Evolutionary conservation across 495 filamentous ascomycete species (phyloP).

Genomic region (Hypomontagnella monticulosa): DNA sequence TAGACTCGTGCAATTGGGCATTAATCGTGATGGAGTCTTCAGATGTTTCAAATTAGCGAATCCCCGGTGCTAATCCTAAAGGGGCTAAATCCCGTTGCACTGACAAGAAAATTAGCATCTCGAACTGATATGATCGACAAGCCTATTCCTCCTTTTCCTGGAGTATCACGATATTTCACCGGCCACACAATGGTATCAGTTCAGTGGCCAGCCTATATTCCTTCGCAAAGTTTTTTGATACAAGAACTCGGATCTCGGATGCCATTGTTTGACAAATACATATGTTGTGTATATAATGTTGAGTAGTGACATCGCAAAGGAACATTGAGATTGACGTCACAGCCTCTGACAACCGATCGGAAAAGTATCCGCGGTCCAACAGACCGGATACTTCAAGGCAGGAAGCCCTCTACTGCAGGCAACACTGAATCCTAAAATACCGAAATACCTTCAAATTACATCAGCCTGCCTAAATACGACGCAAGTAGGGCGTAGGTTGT

Average conservation of each 20-base stretch:
- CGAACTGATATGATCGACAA: slow-evolving; percentile 42
- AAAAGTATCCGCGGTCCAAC: neutral
- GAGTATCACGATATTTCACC: slow-evolving; percentile 16
- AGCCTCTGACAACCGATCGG: slow-evolving; percentile 3
- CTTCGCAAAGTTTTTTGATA: too few relatives aligned
- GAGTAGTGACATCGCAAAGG: neutral
- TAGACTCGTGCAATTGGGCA: slow-evolving; percentile 43
- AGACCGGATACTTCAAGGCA: slow-evolving; percentile 12
- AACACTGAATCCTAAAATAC: slow-evolving; percentile 23
- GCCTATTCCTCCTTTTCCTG: slow-evolving; percentile 21
- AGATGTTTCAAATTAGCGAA: slow-evolving; percentile 48
- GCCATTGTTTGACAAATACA: too few relatives aligned
- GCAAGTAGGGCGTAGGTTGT: slow-evolving; percentile 12
- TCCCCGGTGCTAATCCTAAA: slow-evolving; percentile 41
- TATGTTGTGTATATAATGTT: too few relatives aligned
- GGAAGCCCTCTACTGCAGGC: slow-evolving; percentile 29
- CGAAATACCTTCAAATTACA: slow-evolving; percentile 38
- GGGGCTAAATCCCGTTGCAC: slow-evolving; percentile 42
- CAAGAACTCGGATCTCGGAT: too few relatives aligned
- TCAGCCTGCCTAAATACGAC: slow-evolving; percentile 30
- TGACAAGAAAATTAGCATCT: slow-evolving; percentile 34
- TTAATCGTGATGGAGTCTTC: slow-evolving; percentile 44
- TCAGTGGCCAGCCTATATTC: neutral
- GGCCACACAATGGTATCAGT: too few relatives aligned
- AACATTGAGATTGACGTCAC: slow-evolving; percentile 14